Percentiles rank a stretch among this genome's conserved stretches.
Conservation (phyloP, 192 early-diverging fungal species). For the Rhizoclosmatium sp. region DNA sequence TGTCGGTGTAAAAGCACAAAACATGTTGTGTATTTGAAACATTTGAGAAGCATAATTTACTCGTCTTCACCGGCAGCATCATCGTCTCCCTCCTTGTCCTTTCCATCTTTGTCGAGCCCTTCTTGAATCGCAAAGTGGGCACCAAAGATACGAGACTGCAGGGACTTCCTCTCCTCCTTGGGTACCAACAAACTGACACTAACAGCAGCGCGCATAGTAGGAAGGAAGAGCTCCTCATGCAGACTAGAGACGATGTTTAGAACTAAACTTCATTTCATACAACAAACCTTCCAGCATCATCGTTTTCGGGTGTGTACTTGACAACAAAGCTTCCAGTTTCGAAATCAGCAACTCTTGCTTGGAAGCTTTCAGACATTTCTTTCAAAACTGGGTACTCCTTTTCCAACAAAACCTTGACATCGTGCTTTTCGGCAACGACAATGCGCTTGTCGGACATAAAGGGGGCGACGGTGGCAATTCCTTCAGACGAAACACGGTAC, state of each 20-base stretch:
- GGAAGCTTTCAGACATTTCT: constrained; percentile 37
- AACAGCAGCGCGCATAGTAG: constrained; percentile 60
- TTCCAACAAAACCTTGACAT: constrained; percentile 46
- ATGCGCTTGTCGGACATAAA: constrained; percentile 41
- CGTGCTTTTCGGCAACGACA: constrained; percentile 30
- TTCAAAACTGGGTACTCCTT: constrained; percentile 53
- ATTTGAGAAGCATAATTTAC: no score
- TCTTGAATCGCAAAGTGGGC: constrained; percentile 17
- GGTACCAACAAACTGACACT: constrained; percentile 57
- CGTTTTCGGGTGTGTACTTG: constrained; percentile 49
- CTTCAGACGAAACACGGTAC: constrained; percentile 59
- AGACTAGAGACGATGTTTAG: constrained; percentile 31
- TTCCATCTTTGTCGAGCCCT: constrained; percentile 24
- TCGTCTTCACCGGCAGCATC: neutral
- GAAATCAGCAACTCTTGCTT: constrained; percentile 29
- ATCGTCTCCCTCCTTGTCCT: neutral
- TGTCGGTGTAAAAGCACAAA: no score
- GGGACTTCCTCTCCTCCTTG: constrained; percentile 53
- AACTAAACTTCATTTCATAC: constrained; percentile 21
- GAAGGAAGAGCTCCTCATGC: constrained; percentile 44
- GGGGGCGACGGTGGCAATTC: constrained; percentile 45
- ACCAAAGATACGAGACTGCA: constrained; percentile 16
- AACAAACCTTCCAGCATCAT: constrained; percentile 42
- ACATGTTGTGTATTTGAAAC: no score
- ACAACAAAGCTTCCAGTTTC: constrained; percentile 55